Evolutionary conservation across 108 stramenopile genomes (phyloP), one percentile per base, ranked within the genome.

Genomic region (Tribonema minus): DNA sequence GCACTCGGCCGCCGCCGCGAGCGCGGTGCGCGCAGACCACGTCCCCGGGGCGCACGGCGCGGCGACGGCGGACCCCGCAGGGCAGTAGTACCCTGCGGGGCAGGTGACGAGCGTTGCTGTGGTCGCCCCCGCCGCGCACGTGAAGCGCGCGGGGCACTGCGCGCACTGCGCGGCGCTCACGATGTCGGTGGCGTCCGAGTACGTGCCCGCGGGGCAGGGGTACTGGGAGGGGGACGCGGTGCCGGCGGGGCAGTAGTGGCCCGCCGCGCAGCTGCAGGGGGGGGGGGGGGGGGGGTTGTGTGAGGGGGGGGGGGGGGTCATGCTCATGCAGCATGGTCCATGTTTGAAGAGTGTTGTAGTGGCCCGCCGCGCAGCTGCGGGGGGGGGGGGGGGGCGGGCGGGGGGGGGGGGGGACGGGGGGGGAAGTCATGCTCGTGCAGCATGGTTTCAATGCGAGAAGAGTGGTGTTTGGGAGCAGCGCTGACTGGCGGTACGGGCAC

Each of bases 41-140:
- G 15, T 54, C 20, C 46, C 9, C 46, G 20, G 46, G 20, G 46
- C 46, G 20, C 46, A 54, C 9, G 46, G 15, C 5, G 66, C 37
- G 35, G 32, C 26, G 28, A 39, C 3, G 23, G 6, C 25, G 46
- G 54, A 54, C 23, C 86, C 86, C 0, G 41, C 36, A 1, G 61
- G 72, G 30, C 87, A 88, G 65, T 82, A 89, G 37, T 86, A 75
- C 2, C 88, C 88, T 27, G 83, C 39, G 30, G 60, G 5, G 61
- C 84, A 85, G 12, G 28, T 31, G 12, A 61, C 78, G 27, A 39
- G 59, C 68, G 61, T 38, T 37, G 46, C 46, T 54, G 46, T 60
- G 33, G 0, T 32, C 39, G 28, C 61, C 68, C 20, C 39, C 29
- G 28, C 63, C 70, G 3, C 61, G 61, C 78, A 70, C 61, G 39